Conservation (phyloP, 2,329 filamentous ascomycete species). For the Penicillium corylophilum region DNA sequence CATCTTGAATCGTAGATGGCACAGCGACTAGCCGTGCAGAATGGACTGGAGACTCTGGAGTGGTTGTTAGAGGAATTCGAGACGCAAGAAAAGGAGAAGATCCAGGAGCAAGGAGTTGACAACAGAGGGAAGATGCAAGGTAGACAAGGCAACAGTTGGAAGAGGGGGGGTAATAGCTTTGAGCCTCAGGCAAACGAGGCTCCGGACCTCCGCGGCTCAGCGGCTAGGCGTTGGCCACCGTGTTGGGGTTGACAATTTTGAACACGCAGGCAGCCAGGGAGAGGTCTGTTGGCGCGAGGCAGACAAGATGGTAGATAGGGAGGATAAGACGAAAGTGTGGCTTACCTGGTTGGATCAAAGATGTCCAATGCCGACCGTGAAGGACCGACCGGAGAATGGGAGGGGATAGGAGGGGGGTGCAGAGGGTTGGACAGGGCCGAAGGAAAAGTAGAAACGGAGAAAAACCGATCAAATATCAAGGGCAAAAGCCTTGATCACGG, state of each 20-base stretch:
- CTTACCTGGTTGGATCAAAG: conserved; percentile 8
- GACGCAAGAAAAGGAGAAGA: background rate
- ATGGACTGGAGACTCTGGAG: conserved; percentile 13
- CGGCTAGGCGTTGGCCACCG: conserved; percentile 12
- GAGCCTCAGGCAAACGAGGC: conserved; percentile 21
- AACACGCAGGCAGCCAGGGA: conserved; percentile 1
- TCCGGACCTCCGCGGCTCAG: conserved; percentile 9
- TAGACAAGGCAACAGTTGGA: conserved; percentile 10
- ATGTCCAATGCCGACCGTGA: conserved; percentile 20
- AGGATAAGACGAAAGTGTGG: background rate
- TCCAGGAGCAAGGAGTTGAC: background rate
- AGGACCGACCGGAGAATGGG: conserved; percentile 5
- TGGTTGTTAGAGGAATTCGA: conserved; percentile 10
- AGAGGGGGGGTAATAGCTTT: conserved; percentile 17
- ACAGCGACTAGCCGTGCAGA: conserved; percentile 33
- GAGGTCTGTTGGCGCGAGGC: background rate
- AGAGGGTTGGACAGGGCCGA: conserved; percentile 1
- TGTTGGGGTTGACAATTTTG: background rate
- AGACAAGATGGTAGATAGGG: background rate
- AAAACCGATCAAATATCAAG: conserved; percentile 19
- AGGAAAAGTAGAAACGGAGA: background rate
- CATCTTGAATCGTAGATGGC: conserved; percentile 31
- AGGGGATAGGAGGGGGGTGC: background rate
- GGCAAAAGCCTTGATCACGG: conserved; percentile 25
- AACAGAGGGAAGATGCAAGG: conserved; percentile 8